phyloP scores from a whole-genome alignment of 2,329 filamentous ascomycete genomes.

The Pseudocercospora eumusae region DNA sequence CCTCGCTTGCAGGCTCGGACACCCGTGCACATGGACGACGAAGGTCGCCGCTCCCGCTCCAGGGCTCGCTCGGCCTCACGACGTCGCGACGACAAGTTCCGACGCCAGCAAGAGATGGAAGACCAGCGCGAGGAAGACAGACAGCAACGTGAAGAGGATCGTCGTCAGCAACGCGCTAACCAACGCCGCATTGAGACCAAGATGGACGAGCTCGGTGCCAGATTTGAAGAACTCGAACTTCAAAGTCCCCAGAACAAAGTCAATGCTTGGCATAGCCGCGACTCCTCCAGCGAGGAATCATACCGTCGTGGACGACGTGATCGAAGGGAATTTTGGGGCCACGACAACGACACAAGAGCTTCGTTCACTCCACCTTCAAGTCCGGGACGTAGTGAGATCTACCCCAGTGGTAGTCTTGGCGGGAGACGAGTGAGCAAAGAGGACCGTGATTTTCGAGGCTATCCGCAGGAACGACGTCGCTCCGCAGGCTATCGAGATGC shows the following conservation, averaged over 20 bases:
- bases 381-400: background rate
- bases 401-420: conserved; percentile 3
- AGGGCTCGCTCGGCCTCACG: background rate
- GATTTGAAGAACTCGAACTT: background rate
- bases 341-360: background rate
- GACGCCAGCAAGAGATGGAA: background rate
- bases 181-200: background rate
- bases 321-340: background rate
- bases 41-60: background rate
- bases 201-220: background rate
- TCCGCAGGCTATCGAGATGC: background rate
- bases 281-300: conserved; percentile 3
- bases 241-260: background rate
- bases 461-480: background rate
- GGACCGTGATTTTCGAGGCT: background rate
- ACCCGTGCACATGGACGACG: background rate
- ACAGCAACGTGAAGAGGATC: background rate
- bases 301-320: background rate
- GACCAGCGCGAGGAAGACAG: conserved; percentile 1
- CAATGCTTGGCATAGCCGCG: background rate
- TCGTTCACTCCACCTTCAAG: conserved; percentile 4
- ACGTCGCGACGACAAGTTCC: background rate
- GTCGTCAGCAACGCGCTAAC: background rate
- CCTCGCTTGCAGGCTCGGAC: conserved; percentile 1
- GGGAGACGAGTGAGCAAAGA: background rate